Evolutionary conservation across 148 eudicot genomes (phyloP).

Genomic region (Fagopyrum esculentum): DNA sequence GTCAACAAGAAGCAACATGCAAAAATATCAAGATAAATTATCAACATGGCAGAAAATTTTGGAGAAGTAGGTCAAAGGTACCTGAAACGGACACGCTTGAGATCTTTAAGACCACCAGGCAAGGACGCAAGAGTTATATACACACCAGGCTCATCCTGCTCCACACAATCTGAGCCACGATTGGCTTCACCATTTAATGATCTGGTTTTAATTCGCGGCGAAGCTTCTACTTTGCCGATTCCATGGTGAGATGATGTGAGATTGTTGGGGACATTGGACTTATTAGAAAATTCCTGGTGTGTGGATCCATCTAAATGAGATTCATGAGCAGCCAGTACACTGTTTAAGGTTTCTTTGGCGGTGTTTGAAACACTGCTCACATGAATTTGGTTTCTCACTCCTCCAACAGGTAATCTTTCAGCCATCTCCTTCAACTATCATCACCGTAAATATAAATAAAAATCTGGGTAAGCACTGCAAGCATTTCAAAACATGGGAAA

Average conservation of each 20-base stretch:
- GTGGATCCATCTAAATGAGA: slow-evolving; percentile 22
- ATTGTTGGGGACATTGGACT: slow-evolving; percentile 30
- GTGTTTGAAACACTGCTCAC: slow-evolving; percentile 19
- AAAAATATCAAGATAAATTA: too few species aligned
- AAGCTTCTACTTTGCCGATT: slow-evolving; percentile 34
- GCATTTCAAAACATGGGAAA: neutral
- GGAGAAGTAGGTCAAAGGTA: slow-evolving; percentile 11
- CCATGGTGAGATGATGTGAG: slow-evolving; percentile 31
- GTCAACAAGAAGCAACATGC: neutral
- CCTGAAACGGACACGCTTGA: slow-evolving; percentile 43
- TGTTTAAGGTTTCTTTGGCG: slow-evolving; percentile 14
- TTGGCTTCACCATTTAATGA: slow-evolving; percentile 48
- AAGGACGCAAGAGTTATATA: slow-evolving; percentile 26
- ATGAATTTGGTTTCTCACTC: slow-evolving; percentile 19
- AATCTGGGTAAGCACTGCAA: neutral
- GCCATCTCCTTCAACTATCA: slow-evolving; percentile 44
- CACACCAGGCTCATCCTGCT: slow-evolving; percentile 41
- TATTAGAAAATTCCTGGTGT: slow-evolving; percentile 18
- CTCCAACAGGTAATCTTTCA: slow-evolving; percentile 39
- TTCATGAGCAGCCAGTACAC: neutral
- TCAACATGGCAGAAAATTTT: neutral
- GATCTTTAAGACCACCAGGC: slow-evolving; percentile 31
- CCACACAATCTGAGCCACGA: slow-evolving; percentile 36
- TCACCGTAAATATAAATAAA: slow-evolving; percentile 4
- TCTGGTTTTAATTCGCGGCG: slow-evolving; percentile 46